Evolutionary conservation across 2,329 filamentous ascomycete species (phyloP).

Genomic region (Venturia aucupariae): DNA sequence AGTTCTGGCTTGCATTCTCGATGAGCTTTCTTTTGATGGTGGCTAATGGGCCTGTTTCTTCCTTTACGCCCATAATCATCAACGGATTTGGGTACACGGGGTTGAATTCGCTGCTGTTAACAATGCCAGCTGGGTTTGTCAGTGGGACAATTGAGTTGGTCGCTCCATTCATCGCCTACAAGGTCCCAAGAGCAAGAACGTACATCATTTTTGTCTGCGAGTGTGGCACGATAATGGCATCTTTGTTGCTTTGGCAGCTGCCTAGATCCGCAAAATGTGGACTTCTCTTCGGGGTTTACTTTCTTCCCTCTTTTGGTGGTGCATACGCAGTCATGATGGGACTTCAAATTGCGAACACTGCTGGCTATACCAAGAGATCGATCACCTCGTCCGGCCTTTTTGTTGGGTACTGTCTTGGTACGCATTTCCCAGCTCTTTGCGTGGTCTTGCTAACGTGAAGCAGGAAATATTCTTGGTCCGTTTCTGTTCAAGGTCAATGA

Average conservation of each 20-base stretch:
- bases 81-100: constrained; percentile 36
- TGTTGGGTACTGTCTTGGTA: constrained; percentile 43
- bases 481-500: constrained; percentile 34
- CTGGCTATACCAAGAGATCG: constrained; percentile 44
- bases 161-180: constrained; percentile 33
- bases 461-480: constrained; percentile 37
- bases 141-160: constrained; percentile 32
- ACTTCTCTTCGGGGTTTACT: constrained; percentile 40
- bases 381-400: constrained; percentile 41
- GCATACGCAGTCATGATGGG: constrained; percentile 45
- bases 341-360: constrained; percentile 41
- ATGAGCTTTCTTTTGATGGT: constrained; percentile 34
- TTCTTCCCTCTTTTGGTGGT: constrained; percentile 37
- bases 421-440: constrained; percentile 3
- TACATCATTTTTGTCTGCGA: constrained; percentile 35
- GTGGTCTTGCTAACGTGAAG: constrained; percentile 11
- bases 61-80: constrained; percentile 39
- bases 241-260: constrained; percentile 36
- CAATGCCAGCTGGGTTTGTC: constrained; percentile 32
- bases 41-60: constrained; percentile 37
- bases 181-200: constrained; percentile 25
- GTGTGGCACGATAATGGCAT: constrained; percentile 33
- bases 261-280: constrained; percentile 34
- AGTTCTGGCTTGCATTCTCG: constrained; percentile 34
- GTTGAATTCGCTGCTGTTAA: constrained; percentile 35